Percentiles rank a stretch among this genome's conserved stretches.
phyloP scores from a whole-genome alignment of 331 rosid genomes.

The Quercus phellos region DNA sequence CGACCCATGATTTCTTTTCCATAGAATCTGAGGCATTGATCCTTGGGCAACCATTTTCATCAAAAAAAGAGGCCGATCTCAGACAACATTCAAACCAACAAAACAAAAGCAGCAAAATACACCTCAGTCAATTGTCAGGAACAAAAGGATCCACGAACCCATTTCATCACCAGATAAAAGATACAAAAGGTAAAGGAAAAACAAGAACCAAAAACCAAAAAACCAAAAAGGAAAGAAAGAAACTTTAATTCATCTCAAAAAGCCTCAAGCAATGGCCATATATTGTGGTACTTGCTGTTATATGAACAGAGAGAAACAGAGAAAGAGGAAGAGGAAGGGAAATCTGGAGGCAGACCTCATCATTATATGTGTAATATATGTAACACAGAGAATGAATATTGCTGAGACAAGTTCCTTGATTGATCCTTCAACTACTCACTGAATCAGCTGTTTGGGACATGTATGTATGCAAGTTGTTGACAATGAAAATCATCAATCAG shows the following conservation, averaged over 20 bases:
- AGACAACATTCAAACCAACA: background rate
- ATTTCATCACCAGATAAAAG: background rate
- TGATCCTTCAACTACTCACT: background rate
- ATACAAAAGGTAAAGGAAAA: background rate
- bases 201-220: background rate
- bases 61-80: background rate
- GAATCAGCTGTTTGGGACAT: background rate
- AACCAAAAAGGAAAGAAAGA: background rate
- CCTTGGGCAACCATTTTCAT: background rate
- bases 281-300: background rate
- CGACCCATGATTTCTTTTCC: background rate
- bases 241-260: background rate
- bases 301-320: background rate
- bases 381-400: background rate
- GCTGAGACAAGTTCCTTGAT: background rate
- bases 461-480: background rate
- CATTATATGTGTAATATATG: background rate
- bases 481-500: background rate
- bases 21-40: background rate
- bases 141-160: background rate
- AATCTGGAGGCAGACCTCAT: constrained; percentile 4
- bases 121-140: background rate
- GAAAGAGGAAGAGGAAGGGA: background rate
- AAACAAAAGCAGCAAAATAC: background rate
- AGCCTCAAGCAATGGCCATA: background rate